phyloP scores from a whole-genome alignment of 768 basidiomycete species.

The Psilocybe sp. region DNA sequence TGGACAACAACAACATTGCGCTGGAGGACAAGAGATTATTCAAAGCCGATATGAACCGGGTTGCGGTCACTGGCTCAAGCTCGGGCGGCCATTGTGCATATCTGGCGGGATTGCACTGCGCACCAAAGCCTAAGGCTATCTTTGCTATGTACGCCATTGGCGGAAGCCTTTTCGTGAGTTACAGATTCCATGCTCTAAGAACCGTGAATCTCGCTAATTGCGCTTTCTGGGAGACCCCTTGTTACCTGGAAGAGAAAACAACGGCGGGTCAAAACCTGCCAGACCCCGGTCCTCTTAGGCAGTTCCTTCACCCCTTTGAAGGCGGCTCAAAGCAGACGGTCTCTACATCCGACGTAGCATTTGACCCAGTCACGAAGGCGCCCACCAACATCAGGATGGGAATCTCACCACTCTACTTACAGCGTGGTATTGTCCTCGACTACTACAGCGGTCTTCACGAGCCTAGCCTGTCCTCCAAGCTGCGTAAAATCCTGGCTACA shows the following conservation, averaged over 20 bases:
- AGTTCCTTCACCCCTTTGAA: slow-evolving; percentile 45
- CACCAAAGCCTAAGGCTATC: slow-evolving; percentile 52
- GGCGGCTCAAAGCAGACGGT: slow-evolving; percentile 13
- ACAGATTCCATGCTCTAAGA: neutral
- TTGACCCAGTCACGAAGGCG: slow-evolving; percentile 22
- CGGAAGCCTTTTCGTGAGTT: slow-evolving; percentile 48
- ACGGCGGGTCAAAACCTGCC: slow-evolving; percentile 34
- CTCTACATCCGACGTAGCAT: slow-evolving; percentile 36
- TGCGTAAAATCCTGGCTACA: slow-evolving; percentile 28
- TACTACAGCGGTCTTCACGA: slow-evolving; percentile 52
- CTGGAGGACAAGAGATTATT: slow-evolving; percentile 1
- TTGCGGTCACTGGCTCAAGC: slow-evolving; percentile 56
- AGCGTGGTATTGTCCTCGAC: slow-evolving; percentile 55
- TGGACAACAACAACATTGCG: no score
- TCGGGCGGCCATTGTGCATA: slow-evolving; percentile 63
- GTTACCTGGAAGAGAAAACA: slow-evolving; percentile 46
- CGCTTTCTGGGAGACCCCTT: slow-evolving; percentile 34
- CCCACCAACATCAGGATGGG: slow-evolving; percentile 62
- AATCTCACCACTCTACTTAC: slow-evolving; percentile 52
- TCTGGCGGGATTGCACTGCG: slow-evolving; percentile 48
- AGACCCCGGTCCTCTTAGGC: slow-evolving; percentile 42
- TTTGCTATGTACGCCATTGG: slow-evolving; percentile 61
- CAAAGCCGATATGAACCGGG: slow-evolving; percentile 37
- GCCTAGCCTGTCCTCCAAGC: slow-evolving; percentile 42
- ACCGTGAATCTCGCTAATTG: neutral